Evolutionary conservation across 2,329 filamentous ascomycete genomes (phyloP), one percentile per base, ranked within the genome.

Genomic region (Neoascochyta sp.): DNA sequence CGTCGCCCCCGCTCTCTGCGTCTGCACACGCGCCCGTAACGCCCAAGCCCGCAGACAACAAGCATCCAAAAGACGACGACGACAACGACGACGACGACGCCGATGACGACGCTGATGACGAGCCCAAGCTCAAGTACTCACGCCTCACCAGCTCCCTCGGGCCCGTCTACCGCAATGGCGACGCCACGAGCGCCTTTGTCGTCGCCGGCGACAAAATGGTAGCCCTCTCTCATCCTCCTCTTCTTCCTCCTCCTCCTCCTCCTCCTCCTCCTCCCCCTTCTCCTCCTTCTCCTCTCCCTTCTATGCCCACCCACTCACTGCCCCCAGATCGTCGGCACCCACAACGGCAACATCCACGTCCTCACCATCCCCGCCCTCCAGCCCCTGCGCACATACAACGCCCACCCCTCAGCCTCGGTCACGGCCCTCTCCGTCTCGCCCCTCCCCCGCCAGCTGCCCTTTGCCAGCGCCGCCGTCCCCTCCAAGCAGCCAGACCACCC

Each of bases 181-280:
- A 98, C 74, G 86, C 88, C 48, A 95, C 90, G 15, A 95, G 89
- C 63, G 73, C 86, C 7, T 95, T 95, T 60, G 68, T 93, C 27
- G 86, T 94, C 27, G 85, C 85, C 22, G 90, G 90, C 29, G 90
- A 98, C 70, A 96, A 96, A 70, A 94, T 96, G 90, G 86, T 90
- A 73, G n/a, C n/a, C n/a, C n/a, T n/a, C n/a, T n/a, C n/a, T n/a
- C n/a, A n/a, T n/a, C n/a, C n/a, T n/a, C n/a, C n/a, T n/a, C n/a
- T n/a, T n/a, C n/a, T n/a, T n/a, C n/a, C n/a, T n/a, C n/a, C n/a
- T n/a, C n/a, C n/a, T n/a, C n/a, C n/a, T n/a, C n/a, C n/a, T n/a
- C n/a, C n/a, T n/a, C n/a, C n/a, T n/a, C n/a, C n/a, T n/a, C n/a
- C n/a, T n/a, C n/a, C n/a, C n/a, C n/a, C n/a, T n/a, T n/a, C n/a